Evolutionary conservation across 768 basidiomycete species (phyloP), one percentile per base, ranked within the genome.

Genomic region (Boletus rufocinnamomeus): DNA sequence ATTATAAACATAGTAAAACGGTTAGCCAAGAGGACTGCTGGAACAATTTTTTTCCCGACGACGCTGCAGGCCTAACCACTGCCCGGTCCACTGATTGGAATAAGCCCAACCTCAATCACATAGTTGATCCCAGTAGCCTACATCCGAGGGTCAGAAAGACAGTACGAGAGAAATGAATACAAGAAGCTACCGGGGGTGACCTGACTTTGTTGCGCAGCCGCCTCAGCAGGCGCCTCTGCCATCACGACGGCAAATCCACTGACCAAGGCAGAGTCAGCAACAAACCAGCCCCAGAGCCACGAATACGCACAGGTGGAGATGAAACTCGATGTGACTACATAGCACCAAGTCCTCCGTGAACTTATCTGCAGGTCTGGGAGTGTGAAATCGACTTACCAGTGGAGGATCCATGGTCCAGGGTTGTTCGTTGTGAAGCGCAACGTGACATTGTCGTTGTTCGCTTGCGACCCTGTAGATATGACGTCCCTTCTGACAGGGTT

Each of bases 371-470:
- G 7, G 23, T 4, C 10, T 17, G 7, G 23, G 10, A 6, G 17
- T 25, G 23, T 3, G 23, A 19, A 4, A 25, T 25, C 17, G 23
- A 54, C 65, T 48, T 37, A 67, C 63, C 66, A 67, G 17, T 67
- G 66, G 16, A 67, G 19, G 43, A 65, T 44, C 66, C 59, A 67
- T 17, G 66, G 63, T 0, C 65, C 65, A 1, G 86, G 79, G 69
- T 89, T 89, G 68, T 89, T 82, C 0, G 87, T 85, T 19, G 66
- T 68, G 75, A 87, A 89, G 11, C 86, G 80, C 34, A 89, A 76
- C 0, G 81, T 82, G 23, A 82, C 76, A 11, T 69, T 70, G 45
- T 72, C 64, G 72, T 50, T 69, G 70, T 60, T 75, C 72, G 17
- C 66, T 65, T 45, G 65, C 16, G 28, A 3, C 8, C 63, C 75